Percentiles rank a stretch among this genome's conserved stretches.
Evolutionary conservation across 352 stramenopile species (phyloP).

Genomic region (Phytophthora pini): DNA sequence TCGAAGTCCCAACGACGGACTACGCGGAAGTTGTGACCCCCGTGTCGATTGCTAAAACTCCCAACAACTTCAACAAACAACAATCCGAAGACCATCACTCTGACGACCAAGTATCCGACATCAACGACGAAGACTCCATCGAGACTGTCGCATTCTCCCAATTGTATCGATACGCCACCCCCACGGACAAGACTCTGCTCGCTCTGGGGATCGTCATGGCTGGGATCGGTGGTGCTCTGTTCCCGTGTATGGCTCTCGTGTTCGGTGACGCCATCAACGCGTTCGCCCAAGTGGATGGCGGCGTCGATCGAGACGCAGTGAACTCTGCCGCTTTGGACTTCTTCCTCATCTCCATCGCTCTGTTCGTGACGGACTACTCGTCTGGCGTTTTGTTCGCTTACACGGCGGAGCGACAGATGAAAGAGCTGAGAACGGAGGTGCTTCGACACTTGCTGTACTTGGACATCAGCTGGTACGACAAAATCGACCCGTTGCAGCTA

Average conservation of each 20-base stretch:
- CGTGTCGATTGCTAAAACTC: neutral
- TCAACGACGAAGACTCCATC: neutral
- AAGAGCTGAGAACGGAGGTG: constrained; percentile 33
- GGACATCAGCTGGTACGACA: constrained; percentile 58
- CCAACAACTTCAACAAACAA: constrained; percentile 1
- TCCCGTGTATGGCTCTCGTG: constrained; percentile 14
- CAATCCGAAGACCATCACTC: neutral
- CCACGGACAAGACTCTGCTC: constrained; percentile 39
- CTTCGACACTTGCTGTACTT: constrained; percentile 50
- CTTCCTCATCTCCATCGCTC: constrained; percentile 34
- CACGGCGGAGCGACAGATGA: constrained; percentile 50
- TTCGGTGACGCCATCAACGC: constrained; percentile 46
- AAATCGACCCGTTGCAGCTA: constrained; percentile 39
- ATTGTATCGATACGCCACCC: constrained; percentile 47
- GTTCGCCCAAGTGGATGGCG: constrained; percentile 26
- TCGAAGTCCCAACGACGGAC: constrained; percentile 20
- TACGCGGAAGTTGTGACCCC: neutral
- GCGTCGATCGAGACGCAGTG: constrained; percentile 30
- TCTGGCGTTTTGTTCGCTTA: constrained; percentile 43
- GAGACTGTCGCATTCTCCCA: constrained; percentile 32
- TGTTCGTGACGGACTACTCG: constrained; percentile 48
- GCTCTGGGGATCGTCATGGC: constrained; percentile 35
- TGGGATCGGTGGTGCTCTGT: constrained; percentile 23
- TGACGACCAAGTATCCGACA: constrained; percentile 1
- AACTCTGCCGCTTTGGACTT: constrained; percentile 37